Base-by-base conservation (phyloP, 1,284 basidiomycete genomes). In the Trametes sp. region DNA sequence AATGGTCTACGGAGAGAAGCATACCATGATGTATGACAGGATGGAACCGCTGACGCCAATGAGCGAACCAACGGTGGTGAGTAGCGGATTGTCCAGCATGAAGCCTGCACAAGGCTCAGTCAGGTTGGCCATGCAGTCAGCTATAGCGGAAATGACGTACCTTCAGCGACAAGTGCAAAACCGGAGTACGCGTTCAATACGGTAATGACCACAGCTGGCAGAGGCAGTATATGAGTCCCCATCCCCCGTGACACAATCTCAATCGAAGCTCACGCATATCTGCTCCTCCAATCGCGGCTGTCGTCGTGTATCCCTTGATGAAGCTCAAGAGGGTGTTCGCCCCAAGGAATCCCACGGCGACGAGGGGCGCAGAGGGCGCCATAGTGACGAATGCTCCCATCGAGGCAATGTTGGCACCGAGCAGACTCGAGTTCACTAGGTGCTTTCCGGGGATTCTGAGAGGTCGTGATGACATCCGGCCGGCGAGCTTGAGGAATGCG, bases 131-230 rank as follows among this genome's bases (percentile, higher is more conserved):
- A 24, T 11, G 8, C 35, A n/a, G 9, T 49, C 10, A 9, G 14
- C 1, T 52, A 7, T 9, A 9, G 10, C 5, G 14, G 9, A 33
- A n/a, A 16, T 28, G 28, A 21, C 58, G 59, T 54, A 83, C 88
- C 93, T 83, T 95, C 93, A 2, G 93, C 93, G n/a, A 95, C 92
- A n/a, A 95, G 84, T 23, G 93, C 93, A 69, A 95, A 94, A n/a
- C 93, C 93, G 57, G 91, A 93, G 75, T 94, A 95, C 13, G 93
- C 92, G 72, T 95, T 95, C 62, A 95, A 73, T 4, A 95, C 93
- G 2, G 93, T 94, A 56, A 95, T 94, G 5, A 95, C 90, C 28
- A 94, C 93, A 59, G 93, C 91, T 93, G 60, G 21, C 29, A 42
- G 8, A 7, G 11, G 14, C 8, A 41, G 16, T n/a, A 14, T 19